Conservation (phyloP, 1,284 basidiomycete genomes). For the Ustilago trichophora region DNA sequence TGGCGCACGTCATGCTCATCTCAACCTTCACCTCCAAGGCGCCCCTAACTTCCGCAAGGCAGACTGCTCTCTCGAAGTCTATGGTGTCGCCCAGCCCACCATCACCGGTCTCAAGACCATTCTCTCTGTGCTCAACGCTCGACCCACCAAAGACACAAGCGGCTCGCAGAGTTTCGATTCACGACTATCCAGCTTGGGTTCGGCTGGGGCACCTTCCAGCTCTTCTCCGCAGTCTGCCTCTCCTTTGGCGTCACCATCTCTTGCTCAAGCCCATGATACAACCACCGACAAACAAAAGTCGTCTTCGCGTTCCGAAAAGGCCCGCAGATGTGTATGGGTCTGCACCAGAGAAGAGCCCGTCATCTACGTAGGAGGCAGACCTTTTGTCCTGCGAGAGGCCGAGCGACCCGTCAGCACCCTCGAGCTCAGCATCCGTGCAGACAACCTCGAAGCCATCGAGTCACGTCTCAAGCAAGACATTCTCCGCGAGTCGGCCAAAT, state of each 20-base stretch:
- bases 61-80: constrained; percentile 68
- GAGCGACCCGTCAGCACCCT: constrained; percentile 83
- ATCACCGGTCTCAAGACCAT: constrained; percentile 91
- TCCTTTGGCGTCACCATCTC: constrained; percentile 15
- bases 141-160: constrained; percentile 24
- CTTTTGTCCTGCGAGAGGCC: constrained; percentile 92
- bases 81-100: constrained; percentile 82
- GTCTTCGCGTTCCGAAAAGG: constrained; percentile 21
- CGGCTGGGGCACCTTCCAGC: constrained; percentile 6
- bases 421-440: constrained; percentile 87
- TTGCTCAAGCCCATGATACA: background rate
- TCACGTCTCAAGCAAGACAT: constrained; percentile 86
- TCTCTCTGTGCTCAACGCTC: constrained; percentile 78
- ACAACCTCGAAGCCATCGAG: constrained; percentile 96
- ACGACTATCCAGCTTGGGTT: constrained; percentile 10
- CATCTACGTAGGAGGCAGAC: constrained; percentile 90
- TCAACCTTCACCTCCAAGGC: constrained; percentile 87
- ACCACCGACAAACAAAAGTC: background rate
- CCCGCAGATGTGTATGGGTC: constrained; percentile 69
- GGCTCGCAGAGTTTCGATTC: constrained; percentile 24
- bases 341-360: constrained; percentile 82
- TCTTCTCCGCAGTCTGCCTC: constrained; percentile 9
- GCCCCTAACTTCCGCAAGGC: constrained; percentile 91
- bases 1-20: constrained; percentile 42
- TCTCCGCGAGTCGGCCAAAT: constrained; percentile 84